phyloP scores from a whole-genome alignment of 306 rosid genomes.

The Abrus precatorius region DNA sequence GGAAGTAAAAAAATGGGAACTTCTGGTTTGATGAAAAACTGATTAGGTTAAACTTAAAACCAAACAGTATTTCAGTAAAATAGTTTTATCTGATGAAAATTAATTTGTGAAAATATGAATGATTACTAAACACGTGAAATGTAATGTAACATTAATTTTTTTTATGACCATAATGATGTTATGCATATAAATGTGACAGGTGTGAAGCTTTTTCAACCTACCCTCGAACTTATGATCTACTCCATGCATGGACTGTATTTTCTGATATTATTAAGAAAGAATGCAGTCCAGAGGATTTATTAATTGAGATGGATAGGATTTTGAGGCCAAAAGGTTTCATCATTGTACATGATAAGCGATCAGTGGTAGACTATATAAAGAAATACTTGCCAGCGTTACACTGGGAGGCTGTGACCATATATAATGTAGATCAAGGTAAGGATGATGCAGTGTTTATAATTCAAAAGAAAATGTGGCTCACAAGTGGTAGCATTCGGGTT shows the following conservation, averaged over 20 bases:
- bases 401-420: conserved; percentile 71
- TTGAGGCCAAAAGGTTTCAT: conserved; percentile 79
- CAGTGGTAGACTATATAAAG: conserved; percentile 65
- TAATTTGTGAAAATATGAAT: conserved; percentile 2
- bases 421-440: conserved; percentile 49
- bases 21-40: neutral
- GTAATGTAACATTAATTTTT: too few relatives aligned
- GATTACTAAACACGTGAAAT: neutral
- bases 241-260: conserved; percentile 78
- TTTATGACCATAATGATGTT: conserved; percentile 1
- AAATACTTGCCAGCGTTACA: conserved; percentile 65
- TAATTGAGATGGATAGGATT: conserved; percentile 82
- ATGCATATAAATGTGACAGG: conserved; percentile 49
- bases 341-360: conserved; percentile 67
- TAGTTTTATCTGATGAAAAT: neutral
- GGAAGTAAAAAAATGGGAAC: neutral
- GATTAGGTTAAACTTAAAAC: neutral
- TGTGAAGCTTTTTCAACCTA: conserved; percentile 84
- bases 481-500: conserved; percentile 62
- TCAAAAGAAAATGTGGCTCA: conserved; percentile 82
- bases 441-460: conserved; percentile 60
- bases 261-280: conserved; percentile 71
- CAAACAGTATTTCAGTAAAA: neutral
- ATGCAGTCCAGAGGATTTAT: conserved; percentile 73
- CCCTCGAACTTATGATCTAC: conserved; percentile 83